Conservation (phyloP, 768 basidiomycete genomes). For the Phlebiopsis flavidoalba region DNA sequence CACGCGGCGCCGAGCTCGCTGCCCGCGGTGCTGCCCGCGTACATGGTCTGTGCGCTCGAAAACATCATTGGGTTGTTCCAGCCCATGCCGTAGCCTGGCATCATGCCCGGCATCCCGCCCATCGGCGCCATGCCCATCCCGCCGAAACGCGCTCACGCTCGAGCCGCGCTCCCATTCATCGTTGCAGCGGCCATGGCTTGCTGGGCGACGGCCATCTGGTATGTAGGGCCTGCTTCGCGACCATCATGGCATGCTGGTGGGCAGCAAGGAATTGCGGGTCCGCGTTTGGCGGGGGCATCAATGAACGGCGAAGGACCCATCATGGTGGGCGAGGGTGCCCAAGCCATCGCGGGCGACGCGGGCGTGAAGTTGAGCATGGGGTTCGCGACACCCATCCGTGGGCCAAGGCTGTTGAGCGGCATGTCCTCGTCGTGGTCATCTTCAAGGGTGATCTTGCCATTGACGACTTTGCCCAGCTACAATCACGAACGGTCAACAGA, state of each 20-base stretch:
- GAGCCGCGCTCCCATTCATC: conserved; percentile 90
- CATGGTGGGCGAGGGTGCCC: conserved; percentile 23
- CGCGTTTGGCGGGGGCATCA: conserved; percentile 31
- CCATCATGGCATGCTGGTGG: conserved; percentile 84
- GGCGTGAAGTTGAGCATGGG: conserved; percentile 24
- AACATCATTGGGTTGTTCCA: conserved; percentile 43
- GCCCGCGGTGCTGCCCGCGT: conserved; percentile 64
- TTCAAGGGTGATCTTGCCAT: conserved; percentile 63
- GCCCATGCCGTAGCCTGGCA: conserved; percentile 23
- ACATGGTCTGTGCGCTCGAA: conserved; percentile 51
- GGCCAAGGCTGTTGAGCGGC: conserved; percentile 25
- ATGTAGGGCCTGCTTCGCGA: conserved; percentile 86
- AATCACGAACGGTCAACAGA: not conserved
- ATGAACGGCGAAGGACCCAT: conserved; percentile 28
- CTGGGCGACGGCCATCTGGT: conserved; percentile 86
- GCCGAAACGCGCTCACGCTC: conserved; percentile 43
- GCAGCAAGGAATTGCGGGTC: conserved; percentile 64
- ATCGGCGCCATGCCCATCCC: conserved; percentile 28
- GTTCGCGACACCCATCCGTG: conserved; percentile 30
- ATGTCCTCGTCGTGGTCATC: conserved; percentile 32
- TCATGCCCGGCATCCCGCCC: conserved; percentile 21
- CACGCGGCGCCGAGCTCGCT: conserved; percentile 36
- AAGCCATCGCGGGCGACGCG: conserved; percentile 5
- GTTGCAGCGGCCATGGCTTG: conserved; percentile 84
- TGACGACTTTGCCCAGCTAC: conserved; percentile 85